Percentiles rank a stretch among this genome's conserved stretches.
Evolutionary conservation across 2,329 filamentous ascomycete genomes (phyloP).

Genomic region (Cercospora beticola): DNA sequence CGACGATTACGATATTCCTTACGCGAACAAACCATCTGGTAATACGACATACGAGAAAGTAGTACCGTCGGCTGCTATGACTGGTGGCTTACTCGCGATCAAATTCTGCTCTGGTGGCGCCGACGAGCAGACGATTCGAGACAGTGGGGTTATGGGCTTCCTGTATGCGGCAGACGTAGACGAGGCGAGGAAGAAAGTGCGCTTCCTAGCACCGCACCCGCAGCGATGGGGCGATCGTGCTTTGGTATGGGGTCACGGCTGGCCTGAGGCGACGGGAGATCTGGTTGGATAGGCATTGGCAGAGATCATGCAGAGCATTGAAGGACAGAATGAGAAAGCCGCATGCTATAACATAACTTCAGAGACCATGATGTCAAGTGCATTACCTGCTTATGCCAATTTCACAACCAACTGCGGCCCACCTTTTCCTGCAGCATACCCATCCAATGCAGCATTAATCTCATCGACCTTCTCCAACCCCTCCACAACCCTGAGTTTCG

Average conservation of each 20-base stretch:
- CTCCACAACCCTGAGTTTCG: neutral
- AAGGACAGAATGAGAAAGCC: neutral
- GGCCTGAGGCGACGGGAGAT: constrained; percentile 82
- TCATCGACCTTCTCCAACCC: constrained; percentile 8
- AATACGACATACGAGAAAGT: constrained; percentile 48
- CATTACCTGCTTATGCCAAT: neutral
- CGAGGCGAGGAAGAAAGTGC: constrained; percentile 74
- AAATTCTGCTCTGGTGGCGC: constrained; percentile 70
- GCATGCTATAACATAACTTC: too few species aligned
- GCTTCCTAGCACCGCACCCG: constrained; percentile 79
- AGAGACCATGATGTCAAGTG: too few species aligned
- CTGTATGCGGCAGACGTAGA: constrained; percentile 92
- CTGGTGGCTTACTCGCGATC: constrained; percentile 81
- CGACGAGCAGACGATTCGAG: constrained; percentile 68
- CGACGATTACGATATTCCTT: constrained; percentile 48
- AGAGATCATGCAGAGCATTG: neutral
- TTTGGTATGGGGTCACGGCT: constrained; percentile 72
- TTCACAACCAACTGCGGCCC: constrained; percentile 10
- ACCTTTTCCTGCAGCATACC: neutral
- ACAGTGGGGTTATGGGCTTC: constrained; percentile 85
- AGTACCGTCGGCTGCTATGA: constrained; percentile 65
- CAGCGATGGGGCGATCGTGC: constrained; percentile 77
- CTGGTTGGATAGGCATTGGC: constrained; percentile 57
- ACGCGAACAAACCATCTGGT: constrained; percentile 32
- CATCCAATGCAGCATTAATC: constrained; percentile 15